Base-by-base conservation (phyloP, 352 stramenopile genomes). In the Discostella stelligera region DNA sequence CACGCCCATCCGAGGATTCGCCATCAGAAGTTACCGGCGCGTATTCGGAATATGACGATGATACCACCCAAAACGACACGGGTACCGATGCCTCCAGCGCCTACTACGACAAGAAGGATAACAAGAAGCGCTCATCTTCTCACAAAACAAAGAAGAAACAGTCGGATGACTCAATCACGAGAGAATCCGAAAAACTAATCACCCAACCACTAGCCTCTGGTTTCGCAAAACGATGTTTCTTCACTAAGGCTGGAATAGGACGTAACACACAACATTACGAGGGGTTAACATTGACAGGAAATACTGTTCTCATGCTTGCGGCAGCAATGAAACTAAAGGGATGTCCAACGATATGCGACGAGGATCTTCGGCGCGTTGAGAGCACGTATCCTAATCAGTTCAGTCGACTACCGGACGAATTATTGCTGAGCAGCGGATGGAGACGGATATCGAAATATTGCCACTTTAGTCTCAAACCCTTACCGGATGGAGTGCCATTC, bases 341-440 rank as follows among this genome's bases (percentile, higher is more conserved):
- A 52, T 93, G 87, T 77, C 87, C 87, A 0, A 93, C 87, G 16
- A 93, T 93, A 82, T 93, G 87, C 63, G 87, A 93, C 71, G 87
- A 93, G 73, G 87, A 93, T 77, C 80, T 93, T 62, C 66, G 87
- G 11, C 66, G 87, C 16, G 85, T 93, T 2, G 87, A 93, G 66
- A 83, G 90, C 61, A 90, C 84, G 2, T 91, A 90, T 83, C 84
- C 84, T 16, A 93, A 90, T 71, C 84, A 93, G 62, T 93, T 91
- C 59, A 86, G 75, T 64, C 68, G 87, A 32, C 63, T 93, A 14
- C 87, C 87, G 0, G 87, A 93, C 75, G 87, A 93, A 70, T 69
- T 93, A 23, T 54, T 91, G 16, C 67, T 93, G 0, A 88, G 77
- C 61, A 86, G 71, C 66, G 84, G 84, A 18, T 93, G 87, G 87